A percentile compares a stretch with the other conserved stretches of the same genome.
phyloP scores from a whole-genome alignment of 805 yeast species.

The Candida wancherniae region DNA sequence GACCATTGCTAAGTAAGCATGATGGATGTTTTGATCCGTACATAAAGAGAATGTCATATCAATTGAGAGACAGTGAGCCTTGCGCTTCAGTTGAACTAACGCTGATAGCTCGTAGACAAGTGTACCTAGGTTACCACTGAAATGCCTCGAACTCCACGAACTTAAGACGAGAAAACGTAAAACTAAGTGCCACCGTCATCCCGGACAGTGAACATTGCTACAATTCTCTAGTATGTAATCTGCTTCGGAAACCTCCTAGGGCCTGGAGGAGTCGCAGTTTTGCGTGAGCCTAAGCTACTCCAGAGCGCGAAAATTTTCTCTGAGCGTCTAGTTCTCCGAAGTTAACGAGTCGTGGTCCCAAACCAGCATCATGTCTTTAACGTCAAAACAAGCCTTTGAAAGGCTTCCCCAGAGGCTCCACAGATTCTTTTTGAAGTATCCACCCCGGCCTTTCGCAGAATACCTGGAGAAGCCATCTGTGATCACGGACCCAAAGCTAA shows the following conservation, averaged over 20 bases:
- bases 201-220: no score
- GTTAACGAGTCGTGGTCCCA: not conserved
- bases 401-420: slow-evolving; percentile 67
- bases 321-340: not conserved
- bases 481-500: slow-evolving; percentile 64
- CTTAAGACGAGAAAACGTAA: no score
- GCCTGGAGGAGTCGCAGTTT: not conserved
- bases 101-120: no score
- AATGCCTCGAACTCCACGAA: no score
- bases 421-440: slow-evolving; percentile 73
- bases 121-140: no score
- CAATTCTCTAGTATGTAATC: not conserved
- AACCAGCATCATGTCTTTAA: slow-evolving; percentile 19
- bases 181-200: no score
- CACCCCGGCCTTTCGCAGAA: slow-evolving; percentile 72
- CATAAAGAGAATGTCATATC: slow-evolving; percentile 1
- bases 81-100: no score
- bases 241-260: not conserved
- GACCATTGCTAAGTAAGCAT: slow-evolving; percentile 62
- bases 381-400: slow-evolving; percentile 44
- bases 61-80: not conserved
- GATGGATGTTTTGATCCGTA: slow-evolving; percentile 1
- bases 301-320: slow-evolving; percentile 15
- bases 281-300: no score
- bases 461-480: slow-evolving; percentile 64